Evolutionary conservation across 2,329 filamentous ascomycete species (phyloP), one percentile per base, ranked within the genome.

Genomic region (Venturiaceae sp.): DNA sequence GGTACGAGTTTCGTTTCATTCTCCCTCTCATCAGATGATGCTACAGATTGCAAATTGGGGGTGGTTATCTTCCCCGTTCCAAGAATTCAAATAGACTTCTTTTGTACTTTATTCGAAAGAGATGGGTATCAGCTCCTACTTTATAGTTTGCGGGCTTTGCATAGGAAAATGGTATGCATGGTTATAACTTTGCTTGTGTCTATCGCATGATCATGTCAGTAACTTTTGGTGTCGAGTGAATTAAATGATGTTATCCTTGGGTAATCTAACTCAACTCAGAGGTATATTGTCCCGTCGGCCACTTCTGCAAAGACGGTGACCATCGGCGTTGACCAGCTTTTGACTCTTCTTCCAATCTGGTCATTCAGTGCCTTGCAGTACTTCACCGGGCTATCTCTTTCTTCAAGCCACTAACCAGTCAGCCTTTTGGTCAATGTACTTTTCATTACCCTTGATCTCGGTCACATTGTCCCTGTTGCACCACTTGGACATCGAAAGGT

Each of bases 81-180:
- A 16, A 30, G 44, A 50, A 26, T 8, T 50, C 44, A 32, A 28
- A 32, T 50, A 50, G 44, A 50, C 44, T 50, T n/a, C 19, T 50
- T 50, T 30, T 50, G 44, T 50, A 50, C 44, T 50, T 50, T 50
- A 50, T 50, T 23, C 44, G 44, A 50, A 26, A 50, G 44, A 50
- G 13, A 30, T 30, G 9, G 44, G 23, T 30, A 32, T 30, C 44
- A 50, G 44, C 44, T n/a, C 23, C 44, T 30, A 30, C 44, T 50
- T 50, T 4, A 30, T 30, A 50, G 44, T 4, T n/a, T n/a, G 41
- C 21, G 16, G 41, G 7, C 41, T 46, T 50, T 50, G 44, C 23
- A 30, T 19, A 30, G 11, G 26, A 16, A 26, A 50, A 50, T 50
- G 26, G 14, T 30, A 50, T n/a, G 26, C 44, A 30, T 50, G 26